Evolutionary conservation across 1,284 basidiomycete species (phyloP), one percentile per base, ranked within the genome.

Genomic region (Ganoderma leucocontextum): DNA sequence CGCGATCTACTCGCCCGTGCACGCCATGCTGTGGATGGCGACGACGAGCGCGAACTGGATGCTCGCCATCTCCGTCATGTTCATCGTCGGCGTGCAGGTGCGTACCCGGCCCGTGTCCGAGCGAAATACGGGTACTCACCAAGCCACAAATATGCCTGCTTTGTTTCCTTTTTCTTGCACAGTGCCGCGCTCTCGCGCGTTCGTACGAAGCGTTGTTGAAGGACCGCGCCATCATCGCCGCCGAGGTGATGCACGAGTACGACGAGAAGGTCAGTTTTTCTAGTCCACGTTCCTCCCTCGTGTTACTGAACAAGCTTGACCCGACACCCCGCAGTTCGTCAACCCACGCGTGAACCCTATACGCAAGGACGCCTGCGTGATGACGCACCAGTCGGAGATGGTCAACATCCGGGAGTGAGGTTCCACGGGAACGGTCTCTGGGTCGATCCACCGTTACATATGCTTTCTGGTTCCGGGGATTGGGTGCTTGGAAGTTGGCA

Each of bases 191-290:
- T 10, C 75, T 91, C 69, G 85, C 82, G 15, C 82, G 82, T 63
- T 85, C 85, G 55, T 95, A 91, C 77, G 85, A 87, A 55, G 82
- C 83, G 7, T 76, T 94, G 66, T 63, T 95, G 22, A 94, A 91
- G 78, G 95, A 96, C 81, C 89, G 87, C 71, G 87, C 86, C 60
- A 88, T 94, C 63, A 86, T 96, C 65, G 86, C 91, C 41, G 86
- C 89, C 4, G 95, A 96, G 77, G 93, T 95, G 13, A 87, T 96
- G 86, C 87, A 91, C 76, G 95, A 96, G 80, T 96, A 96, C 77
- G 92, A 96, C 74, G 83, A 90, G 77, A 89, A 89, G 80, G 95
- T 91, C 70, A 53, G 84, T 80, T 17, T 80, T 55, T 15, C 15
- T 9, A 8, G 13, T 13, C 12, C 59, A 52, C 36, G 57, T 25